Conservation (phyloP, 768 basidiomycete genomes). For the Panaeolus cyanescens region DNA sequence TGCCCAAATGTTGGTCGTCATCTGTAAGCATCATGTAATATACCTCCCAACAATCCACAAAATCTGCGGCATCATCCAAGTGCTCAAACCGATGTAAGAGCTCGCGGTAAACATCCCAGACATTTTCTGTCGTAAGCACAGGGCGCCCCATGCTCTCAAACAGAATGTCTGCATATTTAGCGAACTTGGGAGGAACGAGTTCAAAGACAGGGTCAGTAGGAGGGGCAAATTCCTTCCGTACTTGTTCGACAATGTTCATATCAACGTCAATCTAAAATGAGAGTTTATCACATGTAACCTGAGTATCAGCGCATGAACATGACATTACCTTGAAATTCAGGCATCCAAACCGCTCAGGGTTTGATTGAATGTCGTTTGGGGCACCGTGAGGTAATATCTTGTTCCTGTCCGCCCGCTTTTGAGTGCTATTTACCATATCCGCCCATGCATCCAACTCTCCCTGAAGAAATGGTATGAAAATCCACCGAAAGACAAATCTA, state of each 20-base stretch:
- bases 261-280: constrained; percentile 9
- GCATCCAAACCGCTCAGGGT: constrained; percentile 26
- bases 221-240: constrained; percentile 8
- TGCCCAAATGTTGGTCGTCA: neutral
- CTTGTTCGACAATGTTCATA: constrained; percentile 5
- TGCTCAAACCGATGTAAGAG: constrained; percentile 1
- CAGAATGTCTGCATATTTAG: constrained; percentile 2
- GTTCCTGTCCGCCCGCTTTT: constrained; percentile 24
- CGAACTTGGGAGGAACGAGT: constrained; percentile 13
- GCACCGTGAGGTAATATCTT: constrained; percentile 42
- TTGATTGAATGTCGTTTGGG: constrained; percentile 32
- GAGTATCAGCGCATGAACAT: neutral
- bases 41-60: neutral
- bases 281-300: neutral
- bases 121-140: neutral
- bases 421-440: constrained; percentile 18
- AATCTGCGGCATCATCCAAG: constrained; percentile 2
- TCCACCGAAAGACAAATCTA: constrained; percentile 42
- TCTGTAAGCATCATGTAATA: neutral
- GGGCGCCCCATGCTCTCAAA: constrained; percentile 13
- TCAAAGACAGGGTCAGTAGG: constrained; percentile 15
- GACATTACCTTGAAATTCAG: constrained; percentile 36
- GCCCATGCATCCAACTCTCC: constrained; percentile 33
- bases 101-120: constrained; percentile 13
- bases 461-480: constrained; percentile 44